A percentile compares a stretch with the other conserved stretches of the same genome.
These are phyloP conservation scores for Dichotomocladium elegans DNA, from an alignment of 371 early-diverging fungal species.

Conservation along the genomic window DNA sequence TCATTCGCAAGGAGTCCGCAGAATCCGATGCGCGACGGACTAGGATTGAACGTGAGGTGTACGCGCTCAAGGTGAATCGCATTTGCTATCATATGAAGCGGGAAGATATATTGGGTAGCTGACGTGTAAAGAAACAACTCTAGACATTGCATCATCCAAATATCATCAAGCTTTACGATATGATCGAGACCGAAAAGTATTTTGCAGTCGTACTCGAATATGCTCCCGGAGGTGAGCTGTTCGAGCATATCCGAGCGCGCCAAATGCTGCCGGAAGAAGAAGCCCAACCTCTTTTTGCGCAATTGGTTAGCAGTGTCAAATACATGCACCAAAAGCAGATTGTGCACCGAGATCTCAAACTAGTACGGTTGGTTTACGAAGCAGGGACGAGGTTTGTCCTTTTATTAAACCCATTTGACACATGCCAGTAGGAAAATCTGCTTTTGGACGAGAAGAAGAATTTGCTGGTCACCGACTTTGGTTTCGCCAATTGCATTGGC, in stretches of 20 bases:
- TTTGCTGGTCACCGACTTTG: slow-evolving; percentile 98
- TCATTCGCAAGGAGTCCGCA: slow-evolving; percentile 57
- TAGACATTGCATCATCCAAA: slow-evolving; percentile 70
- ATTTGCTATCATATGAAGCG: background rate
- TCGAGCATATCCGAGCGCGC: slow-evolving; percentile 66
- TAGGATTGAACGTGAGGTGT: slow-evolving; percentile 74
- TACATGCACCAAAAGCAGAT: slow-evolving; percentile 56
- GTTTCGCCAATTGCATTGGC: slow-evolving; percentile 92
- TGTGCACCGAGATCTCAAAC: slow-evolving; percentile 73
- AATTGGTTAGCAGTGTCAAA: slow-evolving; percentile 68
- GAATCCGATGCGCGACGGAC: slow-evolving; percentile 44
- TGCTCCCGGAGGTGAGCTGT: slow-evolving; percentile 65
- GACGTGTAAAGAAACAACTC: background rate
- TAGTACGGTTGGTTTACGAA: slow-evolving; percentile 68
- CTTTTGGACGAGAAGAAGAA: slow-evolving; percentile 80
- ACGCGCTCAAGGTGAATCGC: slow-evolving; percentile 53
- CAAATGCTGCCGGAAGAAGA: slow-evolving; percentile 57
- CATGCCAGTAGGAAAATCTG: slow-evolving; percentile 81
- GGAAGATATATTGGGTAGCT: no score
- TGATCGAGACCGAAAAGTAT: slow-evolving; percentile 70
- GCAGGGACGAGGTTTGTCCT: background rate
- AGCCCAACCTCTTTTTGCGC: slow-evolving; percentile 63
- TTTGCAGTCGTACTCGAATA: slow-evolving; percentile 70
- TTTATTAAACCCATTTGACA: background rate
- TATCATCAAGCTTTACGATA: slow-evolving; percentile 72